Evolutionary conservation across 1,139 yeast species (phyloP), one percentile per base, ranked within the genome.

Genomic region (Blastobotrys niveus): DNA sequence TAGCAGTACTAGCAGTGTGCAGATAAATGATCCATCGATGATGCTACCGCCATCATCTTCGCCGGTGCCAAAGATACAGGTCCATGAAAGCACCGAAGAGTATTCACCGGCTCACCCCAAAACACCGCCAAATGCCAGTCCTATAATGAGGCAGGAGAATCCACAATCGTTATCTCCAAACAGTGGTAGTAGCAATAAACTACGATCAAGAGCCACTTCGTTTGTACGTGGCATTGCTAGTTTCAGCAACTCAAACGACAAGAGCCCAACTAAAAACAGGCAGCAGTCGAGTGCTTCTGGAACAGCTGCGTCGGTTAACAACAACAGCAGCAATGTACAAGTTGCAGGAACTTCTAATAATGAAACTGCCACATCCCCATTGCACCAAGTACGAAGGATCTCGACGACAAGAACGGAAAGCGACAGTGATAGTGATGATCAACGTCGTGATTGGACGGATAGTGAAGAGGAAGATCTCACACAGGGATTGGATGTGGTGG

Each of bases 171-270:
- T 27, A 12, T 27, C 30, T n/a, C 30, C 30, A 5, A 29, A 29
- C 15, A 25, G 27, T 12, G 27, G 27, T 25, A 25, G 27, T 25
- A 12, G 27, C 27, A 29, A 29, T 29, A n/a, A 4, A 27, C 17
- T 30, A 5, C 34, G 44, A 15, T 39, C 49, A 3, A 30, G 49
- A 10, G 50, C 50, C 8, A 45, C 48, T 5, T 44, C 46, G 20
- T 47, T 47, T 39, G 50, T 47, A 24, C 42, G 42, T 25, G 48
- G 50, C 12, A 45, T 47, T 33, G 50, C 41, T 15, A 22, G 14
- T 4, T 22, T 8, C 29, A 10, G 22, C 8, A n/a, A n/a, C n/a
- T n/a, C n/a, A n/a, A n/a, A n/a, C n/a, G n/a, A n/a, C n/a, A n/a
- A n/a, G n/a, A n/a, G n/a, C n/a, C n/a, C n/a, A n/a, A n/a, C n/a